Percentiles rank a stretch among this genome's conserved stretches.
Conservation (phyloP, 1,139 yeast species). For the Citeromyces hawaiiensis region DNA sequence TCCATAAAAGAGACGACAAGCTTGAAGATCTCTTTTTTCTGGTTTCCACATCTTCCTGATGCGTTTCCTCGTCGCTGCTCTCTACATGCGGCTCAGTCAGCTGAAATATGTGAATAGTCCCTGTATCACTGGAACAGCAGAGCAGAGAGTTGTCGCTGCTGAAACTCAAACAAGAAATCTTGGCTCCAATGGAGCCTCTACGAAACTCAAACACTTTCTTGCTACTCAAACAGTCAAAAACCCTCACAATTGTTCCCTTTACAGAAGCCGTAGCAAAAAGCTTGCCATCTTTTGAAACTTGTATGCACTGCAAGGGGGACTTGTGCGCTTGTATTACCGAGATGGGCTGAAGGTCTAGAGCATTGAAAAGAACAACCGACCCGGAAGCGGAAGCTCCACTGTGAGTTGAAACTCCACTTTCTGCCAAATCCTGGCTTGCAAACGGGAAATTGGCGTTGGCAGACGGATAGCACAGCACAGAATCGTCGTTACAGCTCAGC, state of each 20-base stretch:
- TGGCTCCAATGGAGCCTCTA: slow-evolving; percentile 54
- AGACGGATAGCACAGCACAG: slow-evolving; percentile 28
- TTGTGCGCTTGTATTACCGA: slow-evolving; percentile 48
- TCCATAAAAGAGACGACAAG: slow-evolving; percentile 9
- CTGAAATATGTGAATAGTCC: slow-evolving; percentile 55
- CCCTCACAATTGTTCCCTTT: slow-evolving; percentile 62
- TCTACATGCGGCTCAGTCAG: slow-evolving; percentile 13
- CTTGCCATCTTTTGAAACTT: slow-evolving; percentile 36
- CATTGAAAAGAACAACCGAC: slow-evolving; percentile 44
- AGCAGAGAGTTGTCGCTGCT: slow-evolving; percentile 33
- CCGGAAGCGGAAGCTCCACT: slow-evolving; percentile 17
- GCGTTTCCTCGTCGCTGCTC: slow-evolving; percentile 1
- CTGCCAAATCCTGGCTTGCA: slow-evolving; percentile 6
- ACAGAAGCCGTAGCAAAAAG: slow-evolving; percentile 55
- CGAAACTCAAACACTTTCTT: slow-evolving; percentile 38
- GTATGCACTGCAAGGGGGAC: slow-evolving; percentile 30
- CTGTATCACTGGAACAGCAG: slow-evolving; percentile 58
- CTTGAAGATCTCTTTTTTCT: slow-evolving; percentile 2
- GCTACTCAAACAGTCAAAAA: slow-evolving; percentile 24
- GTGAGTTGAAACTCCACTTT: slow-evolving; percentile 2
- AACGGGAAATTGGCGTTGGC: slow-evolving; percentile 17
- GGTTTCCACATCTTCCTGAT: not conserved
- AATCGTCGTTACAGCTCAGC: slow-evolving; percentile 26
- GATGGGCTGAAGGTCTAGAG: slow-evolving; percentile 39
- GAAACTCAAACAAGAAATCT: slow-evolving; percentile 41